Base-by-base conservation (phyloP, 495 filamentous ascomycete genomes). In the Umbilicaria muhlenbergii region DNA sequence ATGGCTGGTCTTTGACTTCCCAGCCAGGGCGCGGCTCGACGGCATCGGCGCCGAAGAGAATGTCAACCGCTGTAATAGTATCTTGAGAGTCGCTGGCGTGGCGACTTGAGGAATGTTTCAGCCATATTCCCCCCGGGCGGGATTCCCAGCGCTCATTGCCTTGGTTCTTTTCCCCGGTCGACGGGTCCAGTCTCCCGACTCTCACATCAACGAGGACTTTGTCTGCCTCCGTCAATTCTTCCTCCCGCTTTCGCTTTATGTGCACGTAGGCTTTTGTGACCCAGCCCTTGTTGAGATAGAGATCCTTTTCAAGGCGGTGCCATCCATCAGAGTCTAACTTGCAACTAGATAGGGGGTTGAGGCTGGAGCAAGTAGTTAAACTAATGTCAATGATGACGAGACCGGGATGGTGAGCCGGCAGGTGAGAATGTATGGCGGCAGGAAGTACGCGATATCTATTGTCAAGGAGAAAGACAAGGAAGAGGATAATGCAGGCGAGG, bases 1-100 rank as follows among this genome's bases (percentile, higher is more conserved):
- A 62, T 11, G 81, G 68, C 12, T 74, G 80, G 37, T 80, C 77
- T 38, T 71, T 73, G 19, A 94, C 69, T 49, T 78, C 65, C 91
- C 91, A 98, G 14, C 80, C 80, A 5, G 73, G 66, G 34, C 91
- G 74, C 11, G 84, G 86, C 55, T 98, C 91, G 5, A 88, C 85
- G 6, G 87, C 91, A 61, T 96, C 91, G 3, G 86, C 78, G 18
- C 91, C 91, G 56, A 94, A 98, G 2, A 98, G 67, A 1, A 96
- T 77, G 61, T 98, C 91, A 7, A 95, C 70, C 3, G 75, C 80
- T 4, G 87, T 96, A 34, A 98, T 70, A 5, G 80, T 79, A 35
- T 69, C 70, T 34, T 78, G 73, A 3, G 80, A 86, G 51, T 93
- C 86, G 51, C 79, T 85, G 18, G 80, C 81, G 52, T 86, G 76